phyloP scores from a whole-genome alignment of 441 rosid genomes.

The Pelargonium cotyledonis region DNA sequence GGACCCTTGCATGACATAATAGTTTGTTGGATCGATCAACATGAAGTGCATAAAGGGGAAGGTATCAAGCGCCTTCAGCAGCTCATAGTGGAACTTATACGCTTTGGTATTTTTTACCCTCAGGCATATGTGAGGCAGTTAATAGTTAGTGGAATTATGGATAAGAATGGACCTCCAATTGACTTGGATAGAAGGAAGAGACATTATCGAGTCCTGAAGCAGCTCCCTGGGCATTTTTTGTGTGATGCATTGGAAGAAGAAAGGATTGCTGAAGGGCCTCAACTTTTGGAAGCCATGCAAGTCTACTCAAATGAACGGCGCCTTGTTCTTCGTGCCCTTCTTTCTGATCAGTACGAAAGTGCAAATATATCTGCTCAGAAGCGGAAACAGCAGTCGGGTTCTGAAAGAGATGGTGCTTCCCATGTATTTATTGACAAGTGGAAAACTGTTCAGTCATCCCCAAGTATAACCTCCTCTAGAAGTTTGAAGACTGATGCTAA shows the following conservation, averaged over 20 bases:
- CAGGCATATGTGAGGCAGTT: slow-evolving; percentile 93
- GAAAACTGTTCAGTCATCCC: slow-evolving; percentile 35
- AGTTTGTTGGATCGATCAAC: slow-evolving; percentile 99
- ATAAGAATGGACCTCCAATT: slow-evolving; percentile 38
- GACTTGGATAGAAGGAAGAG: slow-evolving; percentile 60
- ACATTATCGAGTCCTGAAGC: slow-evolving; percentile 77
- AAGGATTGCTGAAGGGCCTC: slow-evolving; percentile 52
- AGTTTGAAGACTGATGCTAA: slow-evolving; percentile 40
- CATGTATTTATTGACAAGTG: slow-evolving; percentile 40
- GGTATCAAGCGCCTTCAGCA: slow-evolving; percentile 77
- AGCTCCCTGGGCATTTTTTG: slow-evolving; percentile 68
- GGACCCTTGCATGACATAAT: slow-evolving; percentile 90
- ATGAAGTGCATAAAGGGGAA: slow-evolving; percentile 69
- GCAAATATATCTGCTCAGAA: slow-evolving; percentile 26
- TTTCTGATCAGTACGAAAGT: slow-evolving; percentile 30
- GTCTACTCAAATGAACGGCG: slow-evolving; percentile 80
- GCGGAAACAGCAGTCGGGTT: slow-evolving; percentile 33
- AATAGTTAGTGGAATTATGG: slow-evolving; percentile 83
- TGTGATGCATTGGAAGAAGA: slow-evolving; percentile 62
- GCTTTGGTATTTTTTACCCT: slow-evolving; percentile 81
- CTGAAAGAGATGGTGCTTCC: slow-evolving; percentile 33
- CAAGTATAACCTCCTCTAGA: slow-evolving; percentile 31
- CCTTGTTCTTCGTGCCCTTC: slow-evolving; percentile 57
- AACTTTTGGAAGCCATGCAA: slow-evolving; percentile 54
- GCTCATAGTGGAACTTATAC: slow-evolving; percentile 70